Percentiles rank a stretch among this genome's conserved stretches.
phyloP scores from a whole-genome alignment of 257 asterid species.

The Haberlea rhodopensis region DNA sequence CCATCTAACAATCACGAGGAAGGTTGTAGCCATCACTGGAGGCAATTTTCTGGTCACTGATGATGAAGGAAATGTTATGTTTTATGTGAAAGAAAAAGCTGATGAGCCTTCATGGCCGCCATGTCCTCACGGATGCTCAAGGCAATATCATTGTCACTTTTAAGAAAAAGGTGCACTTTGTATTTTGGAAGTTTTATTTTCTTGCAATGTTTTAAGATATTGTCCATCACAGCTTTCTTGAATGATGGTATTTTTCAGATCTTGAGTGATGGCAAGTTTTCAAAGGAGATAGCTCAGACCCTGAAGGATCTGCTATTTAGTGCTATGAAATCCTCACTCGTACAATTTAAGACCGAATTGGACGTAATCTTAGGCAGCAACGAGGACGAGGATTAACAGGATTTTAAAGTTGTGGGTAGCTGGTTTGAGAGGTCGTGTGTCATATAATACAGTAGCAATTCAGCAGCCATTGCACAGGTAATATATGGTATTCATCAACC shows the following conservation, averaged over 20 bases:
- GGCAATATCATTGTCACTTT: constrained; percentile 44
- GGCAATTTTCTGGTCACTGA: constrained; percentile 46
- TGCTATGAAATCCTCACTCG: constrained; percentile 32
- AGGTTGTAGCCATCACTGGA: constrained; percentile 36
- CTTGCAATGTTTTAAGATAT: background rate
- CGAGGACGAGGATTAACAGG: constrained; percentile 27
- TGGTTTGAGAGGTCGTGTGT: constrained; percentile 47
- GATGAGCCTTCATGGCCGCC: constrained; percentile 43
- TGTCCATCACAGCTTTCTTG: background rate
- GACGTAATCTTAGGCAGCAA: constrained; percentile 36
- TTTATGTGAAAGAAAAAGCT: constrained; percentile 42
- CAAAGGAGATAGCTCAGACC: constrained; percentile 35
- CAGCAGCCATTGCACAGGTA: constrained; percentile 48
- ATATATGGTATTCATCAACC: background rate
- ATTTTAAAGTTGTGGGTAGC: constrained; percentile 44
- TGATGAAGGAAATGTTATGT: constrained; percentile 38
- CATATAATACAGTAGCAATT: constrained; percentile 33
- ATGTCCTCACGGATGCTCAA: constrained; percentile 44
- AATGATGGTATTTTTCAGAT: constrained; percentile 26
- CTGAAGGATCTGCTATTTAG: constrained; percentile 33
- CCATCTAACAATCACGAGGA: constrained; percentile 38
- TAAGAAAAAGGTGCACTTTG: constrained; percentile 39
- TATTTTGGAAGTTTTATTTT: background rate
- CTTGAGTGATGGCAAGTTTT: constrained; percentile 43
- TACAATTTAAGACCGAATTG: constrained; percentile 35